Conservation (phyloP, 2,329 filamentous ascomycete genomes). For the Aspergillus flavus region DNA sequence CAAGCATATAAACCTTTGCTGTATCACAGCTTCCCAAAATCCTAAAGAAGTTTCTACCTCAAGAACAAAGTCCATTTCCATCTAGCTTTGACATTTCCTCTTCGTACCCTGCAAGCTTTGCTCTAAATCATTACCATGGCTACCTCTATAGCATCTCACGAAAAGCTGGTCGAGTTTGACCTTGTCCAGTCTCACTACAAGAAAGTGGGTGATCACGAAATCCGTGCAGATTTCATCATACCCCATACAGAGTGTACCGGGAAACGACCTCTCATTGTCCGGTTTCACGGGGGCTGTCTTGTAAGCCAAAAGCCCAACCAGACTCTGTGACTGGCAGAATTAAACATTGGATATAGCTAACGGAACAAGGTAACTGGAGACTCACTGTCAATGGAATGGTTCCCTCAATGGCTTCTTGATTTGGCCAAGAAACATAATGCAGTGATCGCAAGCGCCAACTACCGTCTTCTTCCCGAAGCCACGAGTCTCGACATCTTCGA, state of each 20-base stretch:
- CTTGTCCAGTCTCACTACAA: slow-evolving; percentile 47
- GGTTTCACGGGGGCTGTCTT: slow-evolving; percentile 50
- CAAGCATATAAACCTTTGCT: neutral
- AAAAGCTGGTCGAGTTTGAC: slow-evolving; percentile 39
- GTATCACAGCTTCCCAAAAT: neutral
- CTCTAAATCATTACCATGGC: neutral
- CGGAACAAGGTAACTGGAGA: slow-evolving; percentile 32
- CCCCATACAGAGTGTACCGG: slow-evolving; percentile 39
- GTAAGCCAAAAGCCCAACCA: slow-evolving; percentile 24
- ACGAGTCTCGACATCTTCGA: slow-evolving; percentile 50
- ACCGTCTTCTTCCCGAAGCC: slow-evolving; percentile 56
- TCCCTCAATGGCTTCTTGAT: slow-evolving; percentile 41
- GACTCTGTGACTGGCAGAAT: neutral
- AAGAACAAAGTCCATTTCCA: neutral
- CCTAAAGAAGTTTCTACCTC: neutral
- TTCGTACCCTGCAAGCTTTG: neutral
- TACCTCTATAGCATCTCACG: neutral
- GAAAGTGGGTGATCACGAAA: slow-evolving; percentile 38
- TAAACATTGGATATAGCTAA: slow-evolving; percentile 8
- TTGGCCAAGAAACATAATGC: slow-evolving; percentile 43
- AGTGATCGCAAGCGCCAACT: slow-evolving; percentile 52
- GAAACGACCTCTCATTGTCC: slow-evolving; percentile 45
- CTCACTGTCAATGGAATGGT: slow-evolving; percentile 31
- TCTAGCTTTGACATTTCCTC: neutral
- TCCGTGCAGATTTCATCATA: slow-evolving; percentile 40